These are phyloP conservation scores for Xanthoconium separans DNA, from an alignment of 1,284 basidiomycete species.

Conservation along the genomic window DNA sequence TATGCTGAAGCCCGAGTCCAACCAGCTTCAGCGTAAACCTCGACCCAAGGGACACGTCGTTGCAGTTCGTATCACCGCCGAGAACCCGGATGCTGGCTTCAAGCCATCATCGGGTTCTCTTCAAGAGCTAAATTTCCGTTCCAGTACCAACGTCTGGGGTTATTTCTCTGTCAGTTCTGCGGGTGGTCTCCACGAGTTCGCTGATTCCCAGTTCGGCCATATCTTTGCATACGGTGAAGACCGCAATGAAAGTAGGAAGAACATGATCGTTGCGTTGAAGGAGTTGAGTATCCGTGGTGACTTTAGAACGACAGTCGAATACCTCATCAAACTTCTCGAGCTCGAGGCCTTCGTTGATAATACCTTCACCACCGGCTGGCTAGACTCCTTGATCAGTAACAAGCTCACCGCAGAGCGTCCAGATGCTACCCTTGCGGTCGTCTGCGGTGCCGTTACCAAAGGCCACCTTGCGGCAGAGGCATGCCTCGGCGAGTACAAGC, in stretches of 20 bases:
- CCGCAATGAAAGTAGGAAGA: constrained; percentile 93
- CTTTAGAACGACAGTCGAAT: constrained; percentile 98
- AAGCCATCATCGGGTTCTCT: constrained; percentile 97
- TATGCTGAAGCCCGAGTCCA: constrained; percentile 84
- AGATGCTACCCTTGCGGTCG: constrained; percentile 88
- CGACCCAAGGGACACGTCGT: constrained; percentile 98
- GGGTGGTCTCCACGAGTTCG: constrained; percentile 98
- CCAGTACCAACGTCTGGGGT: constrained; percentile 99
- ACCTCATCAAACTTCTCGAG: constrained; percentile 96
- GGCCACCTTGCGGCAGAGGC: constrained; percentile 89
- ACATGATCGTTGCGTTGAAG: constrained; percentile 99
- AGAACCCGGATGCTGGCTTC: constrained; percentile 99
- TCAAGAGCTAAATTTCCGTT: constrained; percentile 99
- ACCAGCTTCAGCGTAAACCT: constrained; percentile 91
- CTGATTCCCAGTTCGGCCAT: constrained; percentile 98
- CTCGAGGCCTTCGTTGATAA: constrained; percentile 97
- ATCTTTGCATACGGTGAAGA: constrained; percentile 99
- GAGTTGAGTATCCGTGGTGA: constrained; percentile 98
- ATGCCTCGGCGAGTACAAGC: constrained; percentile 92
- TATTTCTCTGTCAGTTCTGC: constrained; percentile 97
- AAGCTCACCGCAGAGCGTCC: constrained; percentile 97
- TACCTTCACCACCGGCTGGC: constrained; percentile 98
- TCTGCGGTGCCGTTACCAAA: constrained; percentile 97
- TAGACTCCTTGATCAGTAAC: constrained; percentile 95
- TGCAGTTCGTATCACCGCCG: constrained; percentile 98